phyloP scores from a whole-genome alignment of 2,329 filamentous ascomycete species.

The Claviceps sp. region DNA sequence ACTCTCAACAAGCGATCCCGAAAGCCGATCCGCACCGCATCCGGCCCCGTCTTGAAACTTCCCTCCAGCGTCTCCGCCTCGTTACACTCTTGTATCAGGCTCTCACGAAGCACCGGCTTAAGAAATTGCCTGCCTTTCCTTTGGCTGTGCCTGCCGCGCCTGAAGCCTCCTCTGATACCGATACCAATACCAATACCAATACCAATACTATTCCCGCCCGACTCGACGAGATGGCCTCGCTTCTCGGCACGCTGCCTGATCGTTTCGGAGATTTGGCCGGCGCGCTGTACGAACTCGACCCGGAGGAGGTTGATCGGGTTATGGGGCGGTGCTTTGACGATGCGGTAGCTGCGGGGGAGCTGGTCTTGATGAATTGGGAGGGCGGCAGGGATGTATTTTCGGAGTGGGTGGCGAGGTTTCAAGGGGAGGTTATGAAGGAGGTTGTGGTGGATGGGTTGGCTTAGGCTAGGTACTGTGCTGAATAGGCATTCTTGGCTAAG shows the following conservation, averaged over 20 bases:
- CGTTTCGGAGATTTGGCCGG: conserved; percentile 56
- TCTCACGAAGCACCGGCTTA: conserved; percentile 55
- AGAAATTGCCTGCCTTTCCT: conserved; percentile 36
- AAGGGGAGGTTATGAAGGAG: conserved; percentile 35
- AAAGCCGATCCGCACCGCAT: conserved; percentile 49
- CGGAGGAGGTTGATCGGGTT: conserved; percentile 39
- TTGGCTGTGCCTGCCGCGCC: conserved; percentile 5
- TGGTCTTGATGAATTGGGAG: conserved; percentile 48
- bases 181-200: neutral
- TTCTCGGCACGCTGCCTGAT: conserved; percentile 49
- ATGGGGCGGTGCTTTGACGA: conserved; percentile 48
- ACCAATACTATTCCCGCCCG: conserved; percentile 19
- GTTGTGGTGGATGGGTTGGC: neutral
- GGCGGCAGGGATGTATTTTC: conserved; percentile 63
- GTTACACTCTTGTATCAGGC: conserved; percentile 56
- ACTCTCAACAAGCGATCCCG: conserved; percentile 46
- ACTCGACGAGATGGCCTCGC: conserved; percentile 41
- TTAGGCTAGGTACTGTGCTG: neutral
- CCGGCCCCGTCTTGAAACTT: conserved; percentile 49
- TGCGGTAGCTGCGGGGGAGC: conserved; percentile 40
- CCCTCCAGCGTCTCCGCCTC: conserved; percentile 52
- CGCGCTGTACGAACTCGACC: conserved; percentile 58
- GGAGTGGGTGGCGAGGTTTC: conserved; percentile 54
- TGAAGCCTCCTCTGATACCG: no score
- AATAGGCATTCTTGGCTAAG: neutral